Base-by-base conservation (phyloP, 768 basidiomycete species). In the Lanmaoa pseudosensibilis region DNA sequence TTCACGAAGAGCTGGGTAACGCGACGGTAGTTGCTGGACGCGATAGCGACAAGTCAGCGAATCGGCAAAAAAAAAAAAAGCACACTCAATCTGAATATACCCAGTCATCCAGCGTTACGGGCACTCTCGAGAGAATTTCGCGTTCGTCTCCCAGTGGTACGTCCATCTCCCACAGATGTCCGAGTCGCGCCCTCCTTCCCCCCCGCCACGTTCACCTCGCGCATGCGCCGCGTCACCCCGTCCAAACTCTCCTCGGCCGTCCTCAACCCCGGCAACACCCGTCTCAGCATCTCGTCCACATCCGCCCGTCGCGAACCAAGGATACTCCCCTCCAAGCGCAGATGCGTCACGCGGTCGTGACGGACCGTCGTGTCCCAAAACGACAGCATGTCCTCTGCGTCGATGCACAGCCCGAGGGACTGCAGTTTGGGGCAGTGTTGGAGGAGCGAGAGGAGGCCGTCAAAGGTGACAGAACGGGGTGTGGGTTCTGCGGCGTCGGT, bases 191-290 rank as follows among this genome's bases (percentile, higher is more conserved):
- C 23, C 2, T 38, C n/a, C 10, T 3, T 27, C 27, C 11, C 33
- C 30, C 23, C 45, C 36, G n/a, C 25, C 16, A 12, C 41, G 2
- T n/a, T 33, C 34, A 67, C 34, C 4, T 55, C 39, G 9, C 65
- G 65, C 56, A 65, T 54, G 9, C 44, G 40, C 33, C 52, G n/a
- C 50, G 34, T 56, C 45, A 56, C 27, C 34, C 66, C 60, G 8
- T 63, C 50, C 46, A 56, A 4, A 19, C 58, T 56, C 64, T 68
- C 66, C 56, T 68, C 66, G 32, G 68, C 43, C 4, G 66, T 66
- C 47, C 4, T 50, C 58, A 67, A 23, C 21, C 56, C 45, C 41
- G 65, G 66, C n/a, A 68, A 19, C 39, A 67, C 63, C 23, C 66
- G 56, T 18, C 46, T 56, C 51, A 67, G 44, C 54, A 68, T 44